These are phyloP conservation scores for Entophlyctis luteolus DNA, from an alignment of 192 early-diverging fungal genomes.

Conservation along the genomic window DNA sequence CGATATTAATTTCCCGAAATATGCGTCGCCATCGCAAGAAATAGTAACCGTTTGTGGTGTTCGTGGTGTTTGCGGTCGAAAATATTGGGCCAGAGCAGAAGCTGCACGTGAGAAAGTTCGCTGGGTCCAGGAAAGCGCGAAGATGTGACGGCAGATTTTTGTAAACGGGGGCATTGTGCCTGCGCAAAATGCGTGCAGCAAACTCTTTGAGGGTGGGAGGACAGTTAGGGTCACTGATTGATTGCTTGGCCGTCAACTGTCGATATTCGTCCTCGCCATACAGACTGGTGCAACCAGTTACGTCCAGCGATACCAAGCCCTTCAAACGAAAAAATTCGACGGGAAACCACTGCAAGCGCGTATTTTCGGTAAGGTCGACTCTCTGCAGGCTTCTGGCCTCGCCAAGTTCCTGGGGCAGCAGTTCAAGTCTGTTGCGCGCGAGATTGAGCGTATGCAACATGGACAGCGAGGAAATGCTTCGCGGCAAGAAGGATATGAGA, in stretches of 20 bases:
- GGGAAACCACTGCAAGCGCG: conserved; percentile 55
- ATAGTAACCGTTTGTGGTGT: conserved; percentile 48
- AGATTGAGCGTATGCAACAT: conserved; percentile 61
- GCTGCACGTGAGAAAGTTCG: conserved; percentile 55
- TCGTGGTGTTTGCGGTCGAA: not conserved
- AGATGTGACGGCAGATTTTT: conserved; percentile 49
- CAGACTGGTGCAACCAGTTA: conserved; percentile 51
- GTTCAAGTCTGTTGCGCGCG: conserved; percentile 50
- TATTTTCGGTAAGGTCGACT: conserved; percentile 67
- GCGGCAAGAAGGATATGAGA: conserved; percentile 57
- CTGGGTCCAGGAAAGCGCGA: conserved; percentile 56
- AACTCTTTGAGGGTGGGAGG: conserved; percentile 70
- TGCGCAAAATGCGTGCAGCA: conserved; percentile 68
- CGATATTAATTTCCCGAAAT: conserved; percentile 39
- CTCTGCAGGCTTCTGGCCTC: conserved; percentile 55
- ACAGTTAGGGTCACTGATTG: not conserved
- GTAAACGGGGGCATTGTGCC: conserved; percentile 58
- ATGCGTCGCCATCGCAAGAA: conserved; percentile 59
- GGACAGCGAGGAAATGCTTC: conserved; percentile 56
- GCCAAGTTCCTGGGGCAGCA: conserved; percentile 69
- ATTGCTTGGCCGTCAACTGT: not conserved
- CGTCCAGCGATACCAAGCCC: conserved; percentile 55
- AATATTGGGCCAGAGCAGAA: conserved; percentile 81
- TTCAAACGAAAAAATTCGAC: conserved; percentile 70
- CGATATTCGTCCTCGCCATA: conserved; percentile 11